A percentile compares a stretch with the other conserved stretches of the same genome.
Conservation (phyloP, 352 stramenopile species). For the Phytophthora europaea region DNA sequence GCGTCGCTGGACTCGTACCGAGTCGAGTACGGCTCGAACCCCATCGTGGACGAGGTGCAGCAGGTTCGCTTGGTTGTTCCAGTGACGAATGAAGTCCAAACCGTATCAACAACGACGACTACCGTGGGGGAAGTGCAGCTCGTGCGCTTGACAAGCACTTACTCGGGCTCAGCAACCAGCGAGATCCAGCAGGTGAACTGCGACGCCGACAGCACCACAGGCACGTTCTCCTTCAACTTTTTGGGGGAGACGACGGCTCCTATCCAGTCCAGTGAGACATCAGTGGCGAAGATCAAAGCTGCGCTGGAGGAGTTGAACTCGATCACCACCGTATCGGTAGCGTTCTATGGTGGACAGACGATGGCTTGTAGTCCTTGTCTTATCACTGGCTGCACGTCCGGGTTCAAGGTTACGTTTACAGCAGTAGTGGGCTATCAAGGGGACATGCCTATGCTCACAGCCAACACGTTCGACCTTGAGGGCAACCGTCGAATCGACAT, state of each 20-base stretch:
- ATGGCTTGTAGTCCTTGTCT: conserved; percentile 83
- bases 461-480: conserved; percentile 89
- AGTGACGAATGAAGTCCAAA: conserved; percentile 78
- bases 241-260: conserved; percentile 89
- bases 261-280: conserved; percentile 87
- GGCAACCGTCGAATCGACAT: conserved; percentile 93
- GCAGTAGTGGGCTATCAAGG: conserved; percentile 81
- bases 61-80: conserved; percentile 69
- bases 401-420: conserved; percentile 93
- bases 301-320: conserved; percentile 91
- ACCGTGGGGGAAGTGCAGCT: conserved; percentile 90
- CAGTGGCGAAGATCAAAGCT: conserved; percentile 75
- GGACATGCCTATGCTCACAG: conserved; percentile 90
- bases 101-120: conserved; percentile 77
- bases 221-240: conserved; percentile 90
- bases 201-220: conserved; percentile 84
- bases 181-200: conserved; percentile 95
- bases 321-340: conserved; percentile 89
- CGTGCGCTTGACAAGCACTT: conserved; percentile 87
- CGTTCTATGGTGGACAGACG: conserved; percentile 59
- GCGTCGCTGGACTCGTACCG: conserved; percentile 89
- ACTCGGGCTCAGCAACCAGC: conserved; percentile 50
- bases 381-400: conserved; percentile 59
- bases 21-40: conserved; percentile 90
- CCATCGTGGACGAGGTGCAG: conserved; percentile 89